A percentile compares a stretch with the other conserved stretches of the same genome.
Conservation (phyloP, 2,329 filamentous ascomycete species). For the Thelonectria olida region DNA sequence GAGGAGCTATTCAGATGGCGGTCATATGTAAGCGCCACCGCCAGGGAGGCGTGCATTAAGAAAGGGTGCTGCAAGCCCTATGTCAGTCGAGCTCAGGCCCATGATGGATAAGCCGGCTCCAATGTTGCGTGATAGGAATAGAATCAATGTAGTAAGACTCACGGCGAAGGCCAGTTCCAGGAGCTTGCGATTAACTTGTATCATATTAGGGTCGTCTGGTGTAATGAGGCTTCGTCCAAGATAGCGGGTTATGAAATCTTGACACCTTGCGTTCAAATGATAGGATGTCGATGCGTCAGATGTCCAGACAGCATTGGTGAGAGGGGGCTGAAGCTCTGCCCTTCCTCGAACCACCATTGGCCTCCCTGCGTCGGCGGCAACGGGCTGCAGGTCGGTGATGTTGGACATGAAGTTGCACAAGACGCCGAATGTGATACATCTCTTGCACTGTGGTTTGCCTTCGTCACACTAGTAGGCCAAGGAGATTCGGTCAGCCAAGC, state of each 20-base stretch:
- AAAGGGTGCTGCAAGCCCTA: conserved; percentile 48
- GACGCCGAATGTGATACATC: conserved; percentile 54
- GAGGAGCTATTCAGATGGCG: conserved; percentile 41
- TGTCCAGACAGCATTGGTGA: conserved; percentile 47
- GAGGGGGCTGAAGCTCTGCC: conserved; percentile 33
- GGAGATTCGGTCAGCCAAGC: background rate
- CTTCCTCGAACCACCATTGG: conserved; percentile 27
- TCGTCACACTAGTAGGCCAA: conserved; percentile 54
- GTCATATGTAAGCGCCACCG: conserved; percentile 52
- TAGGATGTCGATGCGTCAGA: conserved; percentile 43
- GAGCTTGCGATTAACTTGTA: conserved; percentile 49
- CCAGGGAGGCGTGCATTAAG: conserved; percentile 57
- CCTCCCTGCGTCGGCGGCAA: conserved; percentile 35
- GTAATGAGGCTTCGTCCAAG: conserved; percentile 48
- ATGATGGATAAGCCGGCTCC: background rate
- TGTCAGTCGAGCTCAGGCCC: background rate
- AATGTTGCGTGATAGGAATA: background rate
- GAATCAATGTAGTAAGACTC: conserved; percentile 27
- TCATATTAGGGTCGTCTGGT: conserved; percentile 49
- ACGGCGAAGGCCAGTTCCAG: conserved; percentile 50
- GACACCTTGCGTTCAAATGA: conserved; percentile 50
- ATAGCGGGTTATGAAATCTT: conserved; percentile 53
- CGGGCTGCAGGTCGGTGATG: conserved; percentile 49
- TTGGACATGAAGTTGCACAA: conserved; percentile 53
- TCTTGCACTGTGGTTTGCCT: conserved; percentile 52